These are phyloP conservation scores for Diaporthe sp. DNA, from an alignment of 2,329 filamentous ascomycete genomes.

Conservation along the genomic window DNA sequence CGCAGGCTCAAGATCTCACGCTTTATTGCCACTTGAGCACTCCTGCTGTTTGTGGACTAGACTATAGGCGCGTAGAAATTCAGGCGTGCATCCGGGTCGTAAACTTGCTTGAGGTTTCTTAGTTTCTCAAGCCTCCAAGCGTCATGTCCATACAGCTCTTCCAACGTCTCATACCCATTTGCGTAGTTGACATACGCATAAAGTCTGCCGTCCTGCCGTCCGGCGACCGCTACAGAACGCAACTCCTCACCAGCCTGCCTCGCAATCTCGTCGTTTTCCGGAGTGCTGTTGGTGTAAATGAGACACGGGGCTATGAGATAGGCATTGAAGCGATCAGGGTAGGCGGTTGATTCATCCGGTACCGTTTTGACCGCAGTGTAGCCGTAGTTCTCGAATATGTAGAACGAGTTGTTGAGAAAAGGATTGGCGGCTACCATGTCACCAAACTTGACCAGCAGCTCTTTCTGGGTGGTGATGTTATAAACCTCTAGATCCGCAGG, in stretches of 20 bases:
- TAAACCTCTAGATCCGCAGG: constrained; percentile 42
- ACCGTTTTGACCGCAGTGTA: neutral
- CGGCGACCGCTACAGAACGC: neutral
- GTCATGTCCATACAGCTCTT: constrained; percentile 50
- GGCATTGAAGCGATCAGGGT: constrained; percentile 37
- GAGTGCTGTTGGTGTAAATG: constrained; percentile 52
- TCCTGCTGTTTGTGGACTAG: neutral
- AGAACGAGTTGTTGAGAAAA: constrained; percentile 48
- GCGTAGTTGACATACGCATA: constrained; percentile 39
- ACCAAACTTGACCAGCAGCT: neutral
- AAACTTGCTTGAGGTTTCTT: constrained; percentile 50
- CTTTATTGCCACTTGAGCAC: neutral
- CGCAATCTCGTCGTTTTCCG: constrained; percentile 41
- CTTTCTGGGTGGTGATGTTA: constrained; percentile 52
- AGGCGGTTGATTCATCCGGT: neutral
- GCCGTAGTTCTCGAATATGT: constrained; percentile 49
- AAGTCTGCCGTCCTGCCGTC: constrained; percentile 43
- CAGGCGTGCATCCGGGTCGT: constrained; percentile 56
- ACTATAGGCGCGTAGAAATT: constrained; percentile 59
- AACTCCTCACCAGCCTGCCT: constrained; percentile 9
- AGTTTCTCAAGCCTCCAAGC: constrained; percentile 52
- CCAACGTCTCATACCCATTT: constrained; percentile 33
- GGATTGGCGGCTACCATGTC: constrained; percentile 8
- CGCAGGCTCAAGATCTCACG: too few species aligned
- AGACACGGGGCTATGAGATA: constrained; percentile 56